Conservation (phyloP, 805 yeast genomes). For the Candida incommunis region DNA sequence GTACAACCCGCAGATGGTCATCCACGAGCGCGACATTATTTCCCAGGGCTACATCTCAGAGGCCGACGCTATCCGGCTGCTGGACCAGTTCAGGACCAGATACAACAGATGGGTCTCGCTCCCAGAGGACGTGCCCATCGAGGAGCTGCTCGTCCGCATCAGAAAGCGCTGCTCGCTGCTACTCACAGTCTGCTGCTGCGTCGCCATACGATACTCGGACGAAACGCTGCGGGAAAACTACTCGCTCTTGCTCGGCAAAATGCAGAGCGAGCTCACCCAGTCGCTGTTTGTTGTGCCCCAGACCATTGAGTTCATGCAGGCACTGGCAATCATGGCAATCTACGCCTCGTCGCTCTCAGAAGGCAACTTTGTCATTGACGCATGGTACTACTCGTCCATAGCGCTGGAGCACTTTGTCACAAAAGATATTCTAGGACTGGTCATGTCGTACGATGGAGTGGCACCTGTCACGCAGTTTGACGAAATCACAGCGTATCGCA, state of each 20-base stretch:
- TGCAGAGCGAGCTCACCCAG: constrained; percentile 35
- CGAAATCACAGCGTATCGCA: constrained; percentile 41
- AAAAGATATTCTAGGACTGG: constrained; percentile 24
- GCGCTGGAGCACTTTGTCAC: constrained; percentile 52
- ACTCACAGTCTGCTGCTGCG: constrained; percentile 51
- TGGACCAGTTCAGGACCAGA: constrained; percentile 46
- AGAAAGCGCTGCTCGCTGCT: constrained; percentile 40
- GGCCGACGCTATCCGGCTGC: constrained; percentile 33
- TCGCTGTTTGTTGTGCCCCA: constrained; percentile 30
- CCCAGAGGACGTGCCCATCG: constrained; percentile 38
- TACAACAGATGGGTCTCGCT: constrained; percentile 72
- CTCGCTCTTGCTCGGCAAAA: constrained; percentile 29
- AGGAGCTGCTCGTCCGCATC: constrained; percentile 34
- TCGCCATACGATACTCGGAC: constrained; percentile 41
- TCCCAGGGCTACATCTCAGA: constrained; percentile 33
- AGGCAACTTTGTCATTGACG: constrained; percentile 40
- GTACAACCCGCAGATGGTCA: constrained; percentile 17
- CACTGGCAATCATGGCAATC: constrained; percentile 48
- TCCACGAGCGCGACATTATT: constrained; percentile 32
- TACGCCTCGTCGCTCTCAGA: constrained; percentile 50
- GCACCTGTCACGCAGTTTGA: constrained; percentile 31
- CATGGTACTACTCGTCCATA: constrained; percentile 53
- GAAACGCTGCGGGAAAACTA: constrained; percentile 29
- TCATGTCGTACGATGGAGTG: constrained; percentile 15
- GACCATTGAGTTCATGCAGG: constrained; percentile 50